Base-by-base conservation (phyloP, 148 eudicot species). In the Arbutus unedo region DNA sequence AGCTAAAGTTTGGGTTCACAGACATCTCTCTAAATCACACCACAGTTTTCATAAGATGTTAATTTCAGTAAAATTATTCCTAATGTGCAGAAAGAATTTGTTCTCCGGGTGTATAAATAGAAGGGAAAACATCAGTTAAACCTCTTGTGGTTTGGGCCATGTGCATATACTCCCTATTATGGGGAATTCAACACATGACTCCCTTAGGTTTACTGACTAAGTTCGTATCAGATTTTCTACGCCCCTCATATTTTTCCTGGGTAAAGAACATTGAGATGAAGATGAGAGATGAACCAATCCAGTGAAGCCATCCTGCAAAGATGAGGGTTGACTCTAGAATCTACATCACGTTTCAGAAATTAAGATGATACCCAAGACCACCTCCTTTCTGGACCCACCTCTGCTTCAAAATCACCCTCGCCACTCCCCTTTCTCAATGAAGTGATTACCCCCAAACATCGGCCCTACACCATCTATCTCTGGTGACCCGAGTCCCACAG, bases 371-470 rank as follows among this genome's bases (percentile, higher is more conserved):
- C 15, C 6, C 41, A 25, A 15, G 15, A 25, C 43, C 71, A 66
- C 71, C 70, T 64, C 38, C 70, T 23, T 64, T 13, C 54, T 13
- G 23, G 70, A 64, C 71, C 71, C 71, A 66, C 43, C 71, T 66
- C 16, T 25, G 66, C 66, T 2, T 60, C 66, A n/a, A 10, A 54
- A 54, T 59, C 10, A 19, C 64, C 9, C 5, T 59, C 3, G 64
- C 64, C 64, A 16, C n/a, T 59, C 64, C 23, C n/a, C 64, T 18
- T 59, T 18, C 23, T 59, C 1, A 3, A 21, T 59, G 41, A 60
- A 60, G 67, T 7, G 21, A 60, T 60, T 9, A 60, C 67, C 31
- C 62, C 67, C 67, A 21, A 21, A 21, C 31, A 60, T 60, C 11
- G 10, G 67, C 67, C 7, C 7, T 7, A 60, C 31, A 60, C n/a